Evolutionary conservation across 2,329 filamentous ascomycete species (phyloP).

Genomic region (Fusarium sp.): DNA sequence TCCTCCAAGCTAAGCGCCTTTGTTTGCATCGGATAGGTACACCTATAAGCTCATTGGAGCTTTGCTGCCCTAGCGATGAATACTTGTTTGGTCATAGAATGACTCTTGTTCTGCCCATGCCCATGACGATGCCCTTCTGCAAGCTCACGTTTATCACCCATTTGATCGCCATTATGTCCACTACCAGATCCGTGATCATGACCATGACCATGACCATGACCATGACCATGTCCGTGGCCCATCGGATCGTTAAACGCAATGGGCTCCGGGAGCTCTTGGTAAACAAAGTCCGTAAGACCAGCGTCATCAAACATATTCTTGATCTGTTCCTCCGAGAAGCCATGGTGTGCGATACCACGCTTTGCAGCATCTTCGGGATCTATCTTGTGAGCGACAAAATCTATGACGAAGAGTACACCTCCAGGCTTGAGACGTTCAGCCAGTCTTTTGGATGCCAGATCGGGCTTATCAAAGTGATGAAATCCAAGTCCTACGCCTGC

Average conservation of each 20-base stretch:
- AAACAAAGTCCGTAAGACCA: conserved; percentile 68
- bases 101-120: conserved; percentile 9
- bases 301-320: conserved; percentile 71
- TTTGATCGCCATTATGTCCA: neutral
- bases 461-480: conserved; percentile 75
- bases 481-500: conserved; percentile 71
- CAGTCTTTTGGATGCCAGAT: conserved; percentile 67
- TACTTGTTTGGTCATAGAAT: conserved; percentile 25
- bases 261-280: conserved; percentile 64
- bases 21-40: neutral
- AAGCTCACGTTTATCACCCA: neutral
- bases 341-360: conserved; percentile 71
- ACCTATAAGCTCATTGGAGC: conserved; percentile 3
- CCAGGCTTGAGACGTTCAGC: conserved; percentile 71
- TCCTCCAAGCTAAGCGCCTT: neutral
- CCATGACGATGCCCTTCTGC: conserved; percentile 24
- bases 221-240: conserved; percentile 6
- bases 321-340: conserved; percentile 71
- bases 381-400: conserved; percentile 69
- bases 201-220: conserved; percentile 5
- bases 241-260: conserved; percentile 53
- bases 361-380: conserved; percentile 38
- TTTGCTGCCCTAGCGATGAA: conserved; percentile 64
- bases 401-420: conserved; percentile 74
- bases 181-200: conserved; percentile 7